phyloP scores from a whole-genome alignment of 768 basidiomycete genomes.

The Cystobasidium ongulense region DNA sequence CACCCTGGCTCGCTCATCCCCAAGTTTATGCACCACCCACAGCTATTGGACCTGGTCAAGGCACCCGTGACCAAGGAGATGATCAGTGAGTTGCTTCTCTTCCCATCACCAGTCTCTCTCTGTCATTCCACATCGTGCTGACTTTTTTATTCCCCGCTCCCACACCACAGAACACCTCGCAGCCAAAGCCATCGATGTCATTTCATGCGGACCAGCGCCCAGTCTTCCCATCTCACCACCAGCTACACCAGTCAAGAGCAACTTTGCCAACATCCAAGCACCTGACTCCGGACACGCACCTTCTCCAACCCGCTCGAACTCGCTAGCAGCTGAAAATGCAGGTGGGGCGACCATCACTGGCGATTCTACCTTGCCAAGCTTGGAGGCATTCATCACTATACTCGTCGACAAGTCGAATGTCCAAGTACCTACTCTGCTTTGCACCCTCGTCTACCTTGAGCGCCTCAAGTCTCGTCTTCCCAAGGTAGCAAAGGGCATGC shows the following conservation, averaged over 20 bases:
- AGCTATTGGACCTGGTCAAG: slow-evolving; percentile 67
- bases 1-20: slow-evolving; percentile 74
- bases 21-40: slow-evolving; percentile 64
- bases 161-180: slow-evolving; percentile 57
- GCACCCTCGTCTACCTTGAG: slow-evolving; percentile 84
- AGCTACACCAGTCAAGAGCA: slow-evolving; percentile 55
- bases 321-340: not conserved
- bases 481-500: slow-evolving; percentile 74
- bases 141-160: not conserved
- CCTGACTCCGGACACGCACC: not conserved
- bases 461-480: slow-evolving; percentile 73
- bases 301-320: not conserved
- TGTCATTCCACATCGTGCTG: not conserved
- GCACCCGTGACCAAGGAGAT: slow-evolving; percentile 72
- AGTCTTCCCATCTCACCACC: slow-evolving; percentile 56
- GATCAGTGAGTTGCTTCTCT: slow-evolving; percentile 51
- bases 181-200: slow-evolving; percentile 64
- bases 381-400: slow-evolving; percentile 75
- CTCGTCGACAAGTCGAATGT: slow-evolving; percentile 76
- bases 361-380: slow-evolving; percentile 52
- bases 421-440: slow-evolving; percentile 78
- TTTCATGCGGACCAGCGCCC: slow-evolving; percentile 49
- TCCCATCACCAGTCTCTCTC: not conserved
- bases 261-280: slow-evolving; percentile 40
- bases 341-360: not conserved